Base-by-base conservation (phyloP, 1,139 yeast species). In the Suhomyces panamericanus region DNA sequence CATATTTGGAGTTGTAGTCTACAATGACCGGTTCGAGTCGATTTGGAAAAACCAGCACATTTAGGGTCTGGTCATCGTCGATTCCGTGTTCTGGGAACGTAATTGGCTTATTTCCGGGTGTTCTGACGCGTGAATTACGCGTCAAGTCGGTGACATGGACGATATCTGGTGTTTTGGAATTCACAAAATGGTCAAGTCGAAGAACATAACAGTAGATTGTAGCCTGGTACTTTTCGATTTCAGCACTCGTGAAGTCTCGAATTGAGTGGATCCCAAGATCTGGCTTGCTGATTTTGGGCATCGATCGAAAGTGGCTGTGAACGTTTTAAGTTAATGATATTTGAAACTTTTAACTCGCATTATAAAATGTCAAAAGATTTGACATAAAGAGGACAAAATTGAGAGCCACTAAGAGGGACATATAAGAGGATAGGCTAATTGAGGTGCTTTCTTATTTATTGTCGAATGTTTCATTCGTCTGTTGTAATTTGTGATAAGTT, bases 141-240 rank as follows among this genome's bases (percentile, higher is more conserved):
- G 49, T 41, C 14, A 45, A 49, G 24, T 49, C 52, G 7, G 52
- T 49, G 14, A 49, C 48, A 11, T 43, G 42, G 6, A 46, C 34
- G 11, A 44, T 27, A 33, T 44, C 46, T n/a, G 51, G 51, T 2
- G 44, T 33, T 9, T 34, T 38, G n/a, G 32, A 26, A 7, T 20
- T 14, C 5, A 14, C 35, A n/a, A 35, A 20, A 16, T 42, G 43
- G 24, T 48, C 44, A 17, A 48, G 27, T 1, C 49, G 43, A n/a
- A 47, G 38, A 4, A 38, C 48, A 14, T 39, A 31, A 13, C 44
- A 39, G 36, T 32, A 47, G 13, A 47, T 12, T 2, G 46, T 41
- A 15, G 40, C 42, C 30, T 39, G 36, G 33, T n/a, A 37, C 12
- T 24, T 11, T 13, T 24, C 45, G 12, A 36, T 24, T 5, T 22